These are phyloP conservation scores for Solanum phureja DNA, from an alignment of 257 asterid species.

Conservation along the genomic window DNA sequence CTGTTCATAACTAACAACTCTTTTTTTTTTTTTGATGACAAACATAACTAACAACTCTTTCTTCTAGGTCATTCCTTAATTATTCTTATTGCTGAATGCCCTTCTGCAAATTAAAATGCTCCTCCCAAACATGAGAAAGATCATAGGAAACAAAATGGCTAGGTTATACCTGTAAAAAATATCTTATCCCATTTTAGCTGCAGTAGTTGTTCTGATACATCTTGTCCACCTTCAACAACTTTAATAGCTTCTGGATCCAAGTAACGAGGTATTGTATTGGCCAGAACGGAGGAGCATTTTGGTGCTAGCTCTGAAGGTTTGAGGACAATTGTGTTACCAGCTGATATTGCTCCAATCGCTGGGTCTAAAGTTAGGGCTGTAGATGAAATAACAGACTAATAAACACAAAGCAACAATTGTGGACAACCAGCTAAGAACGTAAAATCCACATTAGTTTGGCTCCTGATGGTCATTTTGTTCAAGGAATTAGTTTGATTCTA, in stretches of 20 bases:
- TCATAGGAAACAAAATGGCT: not conserved
- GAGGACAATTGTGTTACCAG: slow-evolving; percentile 64
- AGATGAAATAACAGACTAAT: not conserved
- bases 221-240: slow-evolving; percentile 65
- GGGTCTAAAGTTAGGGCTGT: slow-evolving; percentile 80
- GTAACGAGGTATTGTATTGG: slow-evolving; percentile 46
- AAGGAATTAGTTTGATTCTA: not conserved
- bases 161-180: slow-evolving; percentile 70
- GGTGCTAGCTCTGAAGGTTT: slow-evolving; percentile 89
- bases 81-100: not conserved
- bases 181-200: slow-evolving; percentile 82
- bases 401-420: not conserved
- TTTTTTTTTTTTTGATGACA: not conserved
- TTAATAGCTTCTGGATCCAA: slow-evolving; percentile 64
- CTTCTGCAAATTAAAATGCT: not conserved
- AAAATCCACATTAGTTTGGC: not conserved
- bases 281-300: slow-evolving; percentile 60
- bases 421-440: not conserved
- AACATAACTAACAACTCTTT: not conserved
- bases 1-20: not conserved
- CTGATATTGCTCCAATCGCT: slow-evolving; percentile 76
- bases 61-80: not conserved
- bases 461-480: not conserved
- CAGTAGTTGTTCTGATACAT: slow-evolving; percentile 48
- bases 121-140: not conserved